Evolutionary conservation across 2,329 filamentous ascomycete species (phyloP), one percentile per base, ranked within the genome.

Genomic region (Fusarium staphyleae): DNA sequence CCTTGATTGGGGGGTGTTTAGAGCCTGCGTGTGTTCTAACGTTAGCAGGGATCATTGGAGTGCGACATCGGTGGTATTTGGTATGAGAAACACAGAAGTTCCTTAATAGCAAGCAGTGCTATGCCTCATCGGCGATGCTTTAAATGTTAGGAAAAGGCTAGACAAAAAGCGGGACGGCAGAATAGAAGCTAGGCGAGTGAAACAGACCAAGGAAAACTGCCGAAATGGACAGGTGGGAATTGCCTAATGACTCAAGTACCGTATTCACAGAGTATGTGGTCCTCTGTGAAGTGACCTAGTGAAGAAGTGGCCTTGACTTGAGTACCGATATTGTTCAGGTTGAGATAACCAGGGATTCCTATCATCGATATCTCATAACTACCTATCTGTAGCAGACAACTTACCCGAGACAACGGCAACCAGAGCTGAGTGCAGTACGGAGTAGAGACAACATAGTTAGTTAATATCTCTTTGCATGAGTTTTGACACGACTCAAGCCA

Each of bases 171-270:
- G 58, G 58, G 58, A 61, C 57, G 30, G 51, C 26, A 59, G 51
- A 61, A 62, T 62, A 46, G 54, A 59, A 33, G 44, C 29, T 48
- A 14, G 34, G 44, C 15, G 18, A 40, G 42, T 42, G 36, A 59
- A 42, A 42, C 34, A 35, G 48, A 49, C 57, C 57, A 58, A 57
- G 52, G 32, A 60, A 59, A 60, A 59, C 36, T 59, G 55, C 56
- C 56, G 56, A 59, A 51, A 55, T 37, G 37, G 48, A 33, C 42
- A 56, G 28, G 33, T 57, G 34, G 46, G 54, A 42, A 19, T 46
- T 41, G 46, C 42, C 57, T 57, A 60, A 60, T 60, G 57, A 60
- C 52, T 57, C 57, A 57, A 60, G 54, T 55, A 47, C 57, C 54
- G 57, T 52, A 13, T 24, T 41, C 42, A 45, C 41, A 41, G 50